Percentiles rank a stretch among this genome's conserved stretches.
phyloP scores from a whole-genome alignment of 2,329 filamentous ascomycete genomes.

The Fusarium guadeloupense region DNA sequence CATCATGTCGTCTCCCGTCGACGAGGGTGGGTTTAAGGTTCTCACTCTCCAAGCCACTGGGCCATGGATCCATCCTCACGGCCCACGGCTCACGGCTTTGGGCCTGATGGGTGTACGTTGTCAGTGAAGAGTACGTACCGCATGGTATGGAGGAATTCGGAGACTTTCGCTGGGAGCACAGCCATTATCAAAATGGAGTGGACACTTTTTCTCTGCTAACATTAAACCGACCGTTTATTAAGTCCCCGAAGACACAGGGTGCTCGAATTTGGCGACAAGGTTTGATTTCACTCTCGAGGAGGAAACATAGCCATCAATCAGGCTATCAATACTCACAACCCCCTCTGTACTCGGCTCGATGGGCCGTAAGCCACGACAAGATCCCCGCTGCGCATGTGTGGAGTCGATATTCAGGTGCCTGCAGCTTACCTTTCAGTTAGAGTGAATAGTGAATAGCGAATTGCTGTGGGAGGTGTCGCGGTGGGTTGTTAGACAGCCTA shows the following conservation, averaged over 20 bases:
- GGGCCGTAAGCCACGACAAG: constrained; percentile 12
- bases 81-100: constrained; percentile 14
- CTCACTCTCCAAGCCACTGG: constrained; percentile 43
- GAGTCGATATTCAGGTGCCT: constrained; percentile 14
- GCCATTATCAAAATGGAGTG: constrained; percentile 28
- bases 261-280: not conserved
- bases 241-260: not conserved
- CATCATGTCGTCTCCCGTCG: constrained; percentile 28
- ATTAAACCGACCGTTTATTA: not conserved
- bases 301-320: not conserved
- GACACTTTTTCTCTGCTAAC: constrained; percentile 9
- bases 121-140: constrained; percentile 1
- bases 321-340: not conserved
- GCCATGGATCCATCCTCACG: constrained; percentile 27
- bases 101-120: constrained; percentile 7
- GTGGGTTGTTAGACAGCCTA: no score
- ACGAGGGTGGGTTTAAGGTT: constrained; percentile 43
- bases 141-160: constrained; percentile 4
- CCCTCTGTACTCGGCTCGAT: not conserved
- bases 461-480: no score
- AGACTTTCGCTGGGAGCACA: constrained; percentile 22
- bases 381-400: constrained; percentile 18
- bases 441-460: no score
- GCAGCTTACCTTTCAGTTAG: constrained; percentile 19
- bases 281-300: not conserved